Evolutionary conservation across 2,329 filamentous ascomycete species (phyloP).

Genomic region (Alternaria ventricosa): DNA sequence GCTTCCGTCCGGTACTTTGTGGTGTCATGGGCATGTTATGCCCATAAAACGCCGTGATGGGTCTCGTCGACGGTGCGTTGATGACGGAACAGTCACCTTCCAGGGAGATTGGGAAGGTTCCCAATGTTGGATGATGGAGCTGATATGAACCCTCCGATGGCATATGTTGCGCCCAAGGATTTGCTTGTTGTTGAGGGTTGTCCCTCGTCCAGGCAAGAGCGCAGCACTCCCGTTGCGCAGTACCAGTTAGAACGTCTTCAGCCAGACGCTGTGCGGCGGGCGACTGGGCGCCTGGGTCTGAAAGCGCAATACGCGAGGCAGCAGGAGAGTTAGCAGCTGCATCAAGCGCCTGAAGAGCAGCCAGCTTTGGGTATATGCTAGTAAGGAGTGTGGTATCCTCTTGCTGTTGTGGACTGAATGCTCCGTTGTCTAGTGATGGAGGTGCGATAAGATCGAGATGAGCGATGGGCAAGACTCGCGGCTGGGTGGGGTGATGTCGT

Average conservation of each 20-base stretch:
- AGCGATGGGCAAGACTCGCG: conserved; percentile 48
- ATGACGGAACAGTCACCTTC: conserved; percentile 51
- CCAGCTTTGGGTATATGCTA: conserved; percentile 56
- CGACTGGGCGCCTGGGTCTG: conserved; percentile 71
- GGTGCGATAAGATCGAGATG: conserved; percentile 49
- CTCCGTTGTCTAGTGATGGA: conserved; percentile 38
- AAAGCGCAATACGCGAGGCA: conserved; percentile 62
- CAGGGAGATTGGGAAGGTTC: conserved; percentile 52
- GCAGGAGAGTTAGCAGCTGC: conserved; percentile 54
- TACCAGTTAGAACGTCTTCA: conserved; percentile 65
- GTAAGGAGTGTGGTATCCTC: conserved; percentile 44
- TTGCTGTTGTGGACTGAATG: conserved; percentile 40
- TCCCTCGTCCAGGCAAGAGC: conserved; percentile 70
- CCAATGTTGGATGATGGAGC: conserved; percentile 55
- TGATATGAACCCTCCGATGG: conserved; percentile 51
- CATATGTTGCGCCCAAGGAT: conserved; percentile 47
- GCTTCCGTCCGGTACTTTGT: conserved; percentile 34
- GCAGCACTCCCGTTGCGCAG: conserved; percentile 72
- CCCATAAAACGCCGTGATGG: conserved; percentile 49
- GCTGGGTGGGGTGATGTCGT: conserved; percentile 48
- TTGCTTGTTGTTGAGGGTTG: conserved; percentile 43
- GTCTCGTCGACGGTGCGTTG: conserved; percentile 46
- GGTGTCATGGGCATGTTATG: conserved; percentile 48
- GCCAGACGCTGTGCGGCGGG: conserved; percentile 66
- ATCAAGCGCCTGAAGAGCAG: conserved; percentile 55